phyloP scores from a whole-genome alignment of 2,329 filamentous ascomycete genomes.

The Plectosphaerella sp. region DNA sequence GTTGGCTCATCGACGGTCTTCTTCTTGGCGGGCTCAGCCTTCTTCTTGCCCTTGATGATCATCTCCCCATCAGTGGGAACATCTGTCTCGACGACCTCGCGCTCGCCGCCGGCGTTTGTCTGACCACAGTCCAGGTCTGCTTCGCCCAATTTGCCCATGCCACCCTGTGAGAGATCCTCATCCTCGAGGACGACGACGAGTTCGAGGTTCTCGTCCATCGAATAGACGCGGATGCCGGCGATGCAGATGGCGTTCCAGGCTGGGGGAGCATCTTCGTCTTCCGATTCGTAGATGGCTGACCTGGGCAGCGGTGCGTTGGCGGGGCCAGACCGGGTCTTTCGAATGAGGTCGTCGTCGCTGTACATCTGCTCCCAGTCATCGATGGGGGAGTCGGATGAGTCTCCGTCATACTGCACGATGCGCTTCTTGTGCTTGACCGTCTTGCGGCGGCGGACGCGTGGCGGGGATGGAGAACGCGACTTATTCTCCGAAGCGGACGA shows the following conservation, averaged over 20 bases:
- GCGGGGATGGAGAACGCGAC: constrained; percentile 1
- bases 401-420: constrained; percentile 37
- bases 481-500: constrained; percentile 11
- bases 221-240: constrained; percentile 57
- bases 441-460: constrained; percentile 1
- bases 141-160: constrained; percentile 53
- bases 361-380: constrained; percentile 57
- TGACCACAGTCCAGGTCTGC: constrained; percentile 54
- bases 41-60: background rate
- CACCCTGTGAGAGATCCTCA: constrained; percentile 46
- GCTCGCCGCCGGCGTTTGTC: constrained; percentile 47
- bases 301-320: constrained; percentile 25
- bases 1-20: background rate
- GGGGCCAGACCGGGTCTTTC: constrained; percentile 40
- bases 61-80: background rate
- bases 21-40: background rate
- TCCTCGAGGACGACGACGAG: constrained; percentile 53
- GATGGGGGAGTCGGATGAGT: constrained; percentile 56
- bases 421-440: constrained; percentile 19
- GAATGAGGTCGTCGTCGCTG: constrained; percentile 52
- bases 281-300: constrained; percentile 41
- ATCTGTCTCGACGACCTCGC: constrained; percentile 14
- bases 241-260: constrained; percentile 62
- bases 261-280: constrained; percentile 52
- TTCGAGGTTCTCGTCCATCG: constrained; percentile 50